Evolutionary conservation across 108 stramenopile species (phyloP).

Genomic region (Conticribra weissflogii): DNA sequence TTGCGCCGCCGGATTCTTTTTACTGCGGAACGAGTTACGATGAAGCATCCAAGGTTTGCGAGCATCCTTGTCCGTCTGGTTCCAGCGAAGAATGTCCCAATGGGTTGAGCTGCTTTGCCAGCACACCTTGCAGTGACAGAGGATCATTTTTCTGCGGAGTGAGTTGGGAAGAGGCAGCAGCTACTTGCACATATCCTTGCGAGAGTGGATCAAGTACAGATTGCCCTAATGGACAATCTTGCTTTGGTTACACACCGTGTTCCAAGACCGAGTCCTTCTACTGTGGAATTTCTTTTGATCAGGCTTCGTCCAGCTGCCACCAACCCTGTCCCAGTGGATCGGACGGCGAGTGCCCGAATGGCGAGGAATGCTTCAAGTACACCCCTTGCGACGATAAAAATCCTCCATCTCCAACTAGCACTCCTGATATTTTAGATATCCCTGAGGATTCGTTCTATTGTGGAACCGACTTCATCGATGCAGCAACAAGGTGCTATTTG

Average conservation of each 20-base stretch:
- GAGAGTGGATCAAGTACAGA: slow-evolving; percentile 35
- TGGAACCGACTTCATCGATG: slow-evolving; percentile 45
- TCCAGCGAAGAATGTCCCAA: slow-evolving; percentile 64
- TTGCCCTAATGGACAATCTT: slow-evolving; percentile 25
- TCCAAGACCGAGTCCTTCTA: slow-evolving; percentile 50
- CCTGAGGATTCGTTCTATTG: slow-evolving; percentile 44
- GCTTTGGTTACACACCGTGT: slow-evolving; percentile 52
- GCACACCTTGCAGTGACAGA: slow-evolving; percentile 69
- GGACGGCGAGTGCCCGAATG: slow-evolving; percentile 36
- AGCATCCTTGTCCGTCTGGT: slow-evolving; percentile 66
- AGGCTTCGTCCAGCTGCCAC: slow-evolving; percentile 42
- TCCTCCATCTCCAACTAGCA: background rate
- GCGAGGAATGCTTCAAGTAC: slow-evolving; percentile 45
- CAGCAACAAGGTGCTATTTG: slow-evolving; percentile 41
- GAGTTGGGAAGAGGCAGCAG: slow-evolving; percentile 48
- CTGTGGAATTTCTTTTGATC: slow-evolving; percentile 48
- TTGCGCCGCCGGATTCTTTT: slow-evolving; percentile 47
- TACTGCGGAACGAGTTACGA: slow-evolving; percentile 45
- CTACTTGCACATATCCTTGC: slow-evolving; percentile 41
- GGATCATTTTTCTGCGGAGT: slow-evolving; percentile 47
- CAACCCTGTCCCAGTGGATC: slow-evolving; percentile 44
- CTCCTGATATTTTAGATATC: background rate
- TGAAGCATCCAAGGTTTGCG: slow-evolving; percentile 55
- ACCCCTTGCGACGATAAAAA: slow-evolving; percentile 42
- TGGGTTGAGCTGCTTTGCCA: slow-evolving; percentile 71